A percentile compares a stretch with the other conserved stretches of the same genome.
Evolutionary conservation across 179 eudicot species (phyloP).

Genomic region (Spergularia azorica): DNA sequence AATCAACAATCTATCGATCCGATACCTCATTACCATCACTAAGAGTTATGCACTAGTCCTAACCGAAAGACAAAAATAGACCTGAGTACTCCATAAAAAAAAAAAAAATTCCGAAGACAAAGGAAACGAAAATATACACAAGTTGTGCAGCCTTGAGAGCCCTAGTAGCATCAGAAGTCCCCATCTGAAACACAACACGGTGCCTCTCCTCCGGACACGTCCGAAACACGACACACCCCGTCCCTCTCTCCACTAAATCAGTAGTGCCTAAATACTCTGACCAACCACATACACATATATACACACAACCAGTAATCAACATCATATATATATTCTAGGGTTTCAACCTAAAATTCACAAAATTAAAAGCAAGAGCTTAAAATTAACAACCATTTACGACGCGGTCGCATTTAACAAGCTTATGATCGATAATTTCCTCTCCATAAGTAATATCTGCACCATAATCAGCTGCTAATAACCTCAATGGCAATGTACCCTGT

Average conservation of each 20-base stretch:
- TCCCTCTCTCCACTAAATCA: constrained; percentile 79
- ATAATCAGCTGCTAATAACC: constrained; percentile 75
- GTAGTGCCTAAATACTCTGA: constrained; percentile 62
- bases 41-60: neutral
- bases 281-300: constrained; percentile 10
- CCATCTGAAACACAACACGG: constrained; percentile 84
- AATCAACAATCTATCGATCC: neutral
- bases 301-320: neutral
- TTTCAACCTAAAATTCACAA: neutral
- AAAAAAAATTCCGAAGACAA: neutral
- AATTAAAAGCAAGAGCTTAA: neutral
- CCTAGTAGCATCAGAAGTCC: constrained; percentile 80
- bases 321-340: neutral
- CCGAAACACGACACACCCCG: constrained; percentile 69
- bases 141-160: constrained; percentile 80
- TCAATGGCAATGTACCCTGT: constrained; percentile 82
- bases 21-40: neutral
- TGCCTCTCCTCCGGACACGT: constrained; percentile 73
- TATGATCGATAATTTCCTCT: constrained; percentile 93
- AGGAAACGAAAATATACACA: constrained; percentile 51
- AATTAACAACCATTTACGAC: constrained; percentile 52
- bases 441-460: constrained; percentile 90
- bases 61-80: neutral
- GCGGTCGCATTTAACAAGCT: constrained; percentile 78
- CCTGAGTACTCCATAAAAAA: neutral